Conservation (phyloP, 495 filamentous ascomycete species). For the Staphylotrichum longicolle region DNA sequence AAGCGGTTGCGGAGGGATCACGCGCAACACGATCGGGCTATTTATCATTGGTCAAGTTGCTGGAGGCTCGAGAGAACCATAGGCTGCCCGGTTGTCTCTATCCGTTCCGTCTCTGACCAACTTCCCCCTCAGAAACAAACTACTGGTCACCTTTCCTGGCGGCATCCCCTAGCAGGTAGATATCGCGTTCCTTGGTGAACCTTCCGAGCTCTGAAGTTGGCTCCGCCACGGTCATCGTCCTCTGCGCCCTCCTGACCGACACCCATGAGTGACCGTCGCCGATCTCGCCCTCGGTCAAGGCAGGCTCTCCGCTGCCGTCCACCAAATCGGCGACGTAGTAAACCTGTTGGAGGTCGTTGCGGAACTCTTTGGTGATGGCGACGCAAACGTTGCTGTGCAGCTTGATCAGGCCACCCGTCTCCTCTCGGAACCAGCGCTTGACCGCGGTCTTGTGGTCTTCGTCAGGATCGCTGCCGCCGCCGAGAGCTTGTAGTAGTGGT, state of each 20-base stretch:
- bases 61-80: too few relatives aligned
- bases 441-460: slow-evolving; percentile 27
- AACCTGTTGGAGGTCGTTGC: slow-evolving; percentile 28
- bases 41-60: too few relatives aligned
- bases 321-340: slow-evolving; percentile 27
- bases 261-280: slow-evolving; percentile 28
- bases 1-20: too few relatives aligned
- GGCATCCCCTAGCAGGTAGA: slow-evolving; percentile 15
- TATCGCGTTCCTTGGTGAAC: slow-evolving; percentile 31
- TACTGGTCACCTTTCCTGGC: not conserved
- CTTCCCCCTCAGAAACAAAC: too few relatives aligned
- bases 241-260: slow-evolving; percentile 21
- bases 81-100: too few relatives aligned
- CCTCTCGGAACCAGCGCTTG: slow-evolving; percentile 27
- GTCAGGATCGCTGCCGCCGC: slow-evolving; percentile 28
- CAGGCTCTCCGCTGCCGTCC: slow-evolving; percentile 22
- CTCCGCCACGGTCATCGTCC: slow-evolving; percentile 20
- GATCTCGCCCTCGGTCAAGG: slow-evolving; percentile 27
- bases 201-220: slow-evolving; percentile 30
- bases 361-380: slow-evolving; percentile 29
- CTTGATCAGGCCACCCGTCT: slow-evolving; percentile 28
- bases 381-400: slow-evolving; percentile 17
- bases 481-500: slow-evolving; percentile 32
- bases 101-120: too few relatives aligned
- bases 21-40: too few relatives aligned